Evolutionary conservation across 73 alveolate genomes (phyloP).

Genomic region (Stentor roeselii): DNA sequence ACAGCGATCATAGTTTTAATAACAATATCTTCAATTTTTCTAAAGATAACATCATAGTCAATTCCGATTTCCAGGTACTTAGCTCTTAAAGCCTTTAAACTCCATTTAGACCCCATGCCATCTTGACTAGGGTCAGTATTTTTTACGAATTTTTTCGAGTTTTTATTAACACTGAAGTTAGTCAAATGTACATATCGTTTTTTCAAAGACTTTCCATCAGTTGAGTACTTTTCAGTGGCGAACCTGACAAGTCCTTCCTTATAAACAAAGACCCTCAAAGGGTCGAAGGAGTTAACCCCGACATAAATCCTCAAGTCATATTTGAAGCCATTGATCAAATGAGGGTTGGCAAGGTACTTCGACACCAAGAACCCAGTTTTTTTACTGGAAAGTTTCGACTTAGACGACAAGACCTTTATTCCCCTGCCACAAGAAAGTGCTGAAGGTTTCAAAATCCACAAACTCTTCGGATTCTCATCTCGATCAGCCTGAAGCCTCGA

Average conservation of each 20-base stretch:
- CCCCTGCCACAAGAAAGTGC: constrained; percentile 94
- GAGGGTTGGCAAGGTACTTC: constrained; percentile 87
- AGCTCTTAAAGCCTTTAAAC: constrained; percentile 49
- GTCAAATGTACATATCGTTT: constrained; percentile 93
- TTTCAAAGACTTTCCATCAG: constrained; percentile 46
- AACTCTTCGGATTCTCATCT: constrained; percentile 60
- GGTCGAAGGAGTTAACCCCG: constrained; percentile 86
- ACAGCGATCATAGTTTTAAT: constrained; percentile 76
- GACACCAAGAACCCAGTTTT: constrained; percentile 70
- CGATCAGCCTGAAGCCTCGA: constrained; percentile 65
- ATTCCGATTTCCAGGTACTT: constrained; percentile 47
- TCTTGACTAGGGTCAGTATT: constrained; percentile 55
- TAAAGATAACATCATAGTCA: constrained; percentile 52
- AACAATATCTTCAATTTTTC: constrained; percentile 64
- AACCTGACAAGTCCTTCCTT: constrained; percentile 96
- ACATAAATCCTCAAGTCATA: constrained; percentile 90
- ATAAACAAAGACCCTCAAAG: constrained; percentile 88
- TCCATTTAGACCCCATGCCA: constrained; percentile 74
- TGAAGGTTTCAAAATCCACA: constrained; percentile 88
- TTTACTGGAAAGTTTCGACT: constrained; percentile 55
- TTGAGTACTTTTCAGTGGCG: constrained; percentile 88
- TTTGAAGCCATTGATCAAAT: constrained; percentile 81
- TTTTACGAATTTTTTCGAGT: constrained; percentile 59
- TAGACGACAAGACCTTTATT: constrained; percentile 71
- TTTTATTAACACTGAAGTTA: constrained; percentile 84